These are phyloP conservation scores for Kwoniella pini DNA, from an alignment of 768 basidiomycete genomes.

Conservation along the genomic window DNA sequence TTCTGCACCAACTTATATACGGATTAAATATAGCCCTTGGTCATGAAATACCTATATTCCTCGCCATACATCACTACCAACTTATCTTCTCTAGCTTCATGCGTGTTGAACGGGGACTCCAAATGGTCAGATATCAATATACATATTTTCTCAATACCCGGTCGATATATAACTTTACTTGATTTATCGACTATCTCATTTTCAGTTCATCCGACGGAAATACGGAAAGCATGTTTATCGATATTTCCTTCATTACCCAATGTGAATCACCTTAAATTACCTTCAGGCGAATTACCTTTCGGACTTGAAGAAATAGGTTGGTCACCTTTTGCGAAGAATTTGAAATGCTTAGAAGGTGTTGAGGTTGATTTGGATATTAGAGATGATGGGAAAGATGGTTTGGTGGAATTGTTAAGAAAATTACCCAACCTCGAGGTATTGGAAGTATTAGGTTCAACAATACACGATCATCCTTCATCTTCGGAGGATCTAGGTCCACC, in stretches of 20 bases:
- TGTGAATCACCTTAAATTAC: slow-evolving; percentile 44
- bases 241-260: slow-evolving; percentile 50
- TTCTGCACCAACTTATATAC: neutral
- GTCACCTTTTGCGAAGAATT: slow-evolving; percentile 14
- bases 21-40: slow-evolving; percentile 23
- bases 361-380: slow-evolving; percentile 4
- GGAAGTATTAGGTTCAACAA: slow-evolving; percentile 2
- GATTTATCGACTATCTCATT: slow-evolving; percentile 62
- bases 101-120: slow-evolving; percentile 66
- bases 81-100: slow-evolving; percentile 52
- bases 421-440: slow-evolving; percentile 13
- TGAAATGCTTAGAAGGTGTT: slow-evolving; percentile 30
- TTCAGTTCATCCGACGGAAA: slow-evolving; percentile 17
- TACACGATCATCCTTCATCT: neutral
- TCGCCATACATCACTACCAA: slow-evolving; percentile 30
- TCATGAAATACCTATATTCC: slow-evolving; percentile 39
- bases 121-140: slow-evolving; percentile 86
- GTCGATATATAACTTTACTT: slow-evolving; percentile 77
- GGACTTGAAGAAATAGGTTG: slow-evolving; percentile 16
- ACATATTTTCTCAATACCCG: slow-evolving; percentile 82
- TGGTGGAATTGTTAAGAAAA: slow-evolving; percentile 4
- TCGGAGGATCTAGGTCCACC: neutral
- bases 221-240: slow-evolving; percentile 16
- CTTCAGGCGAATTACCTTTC: slow-evolving; percentile 25
- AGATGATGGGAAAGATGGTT: slow-evolving; percentile 1